Percentiles rank a stretch among this genome's conserved stretches.
Conservation (phyloP, 2,329 filamentous ascomycete genomes). For the Elsinoe arachidis region DNA sequence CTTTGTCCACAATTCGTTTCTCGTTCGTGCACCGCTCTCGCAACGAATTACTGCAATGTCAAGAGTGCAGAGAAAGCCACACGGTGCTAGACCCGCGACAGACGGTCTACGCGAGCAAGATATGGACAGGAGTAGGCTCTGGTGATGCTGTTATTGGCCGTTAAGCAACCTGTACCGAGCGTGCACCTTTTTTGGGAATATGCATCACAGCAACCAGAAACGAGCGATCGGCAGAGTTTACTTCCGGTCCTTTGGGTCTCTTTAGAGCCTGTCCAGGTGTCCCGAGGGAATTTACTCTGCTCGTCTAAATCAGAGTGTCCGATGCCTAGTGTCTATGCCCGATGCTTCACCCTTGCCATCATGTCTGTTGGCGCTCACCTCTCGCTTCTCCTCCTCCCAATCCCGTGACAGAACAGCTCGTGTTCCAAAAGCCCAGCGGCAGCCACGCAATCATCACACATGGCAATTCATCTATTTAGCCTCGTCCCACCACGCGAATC, state of each 20-base stretch:
- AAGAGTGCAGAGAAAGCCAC: background rate
- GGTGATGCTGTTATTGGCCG: constrained; percentile 3
- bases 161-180: constrained; percentile 3
- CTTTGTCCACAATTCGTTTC: background rate
- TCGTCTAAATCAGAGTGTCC: no score
- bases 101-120: background rate
- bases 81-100: background rate
- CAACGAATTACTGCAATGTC: background rate
- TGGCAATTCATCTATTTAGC: constrained; percentile 9
- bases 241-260: background rate
- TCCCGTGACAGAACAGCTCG: background rate
- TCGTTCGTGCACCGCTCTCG: background rate
- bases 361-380: background rate
- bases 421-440: background rate
- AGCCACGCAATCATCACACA: constrained; percentile 9
- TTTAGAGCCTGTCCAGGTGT: background rate
- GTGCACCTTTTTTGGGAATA: constrained; percentile 1
- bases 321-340: background rate
- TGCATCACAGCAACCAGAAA: constrained; percentile 4
- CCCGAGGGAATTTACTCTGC: background rate
- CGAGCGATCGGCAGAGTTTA: constrained; percentile 4
- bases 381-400: background rate
- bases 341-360: background rate
- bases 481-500: background rate
- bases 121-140: background rate